These are phyloP conservation scores for Yamadazyma triangularis DNA, from an alignment of 1,139 yeast species.

Conservation along the genomic window DNA sequence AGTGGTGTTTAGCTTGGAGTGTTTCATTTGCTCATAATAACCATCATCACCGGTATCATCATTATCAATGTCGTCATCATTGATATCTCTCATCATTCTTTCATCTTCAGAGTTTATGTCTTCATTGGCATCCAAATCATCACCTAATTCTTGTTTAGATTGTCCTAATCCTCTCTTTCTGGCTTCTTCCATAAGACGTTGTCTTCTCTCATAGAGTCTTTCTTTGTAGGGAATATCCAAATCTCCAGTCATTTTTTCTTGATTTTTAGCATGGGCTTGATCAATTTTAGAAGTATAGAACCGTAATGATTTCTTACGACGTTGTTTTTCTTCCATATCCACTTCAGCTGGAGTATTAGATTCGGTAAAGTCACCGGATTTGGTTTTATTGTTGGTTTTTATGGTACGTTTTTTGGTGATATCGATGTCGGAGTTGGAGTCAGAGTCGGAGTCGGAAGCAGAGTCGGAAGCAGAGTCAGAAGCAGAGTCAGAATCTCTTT, in stretches of 20 bases:
- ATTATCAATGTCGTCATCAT: too few relatives aligned
- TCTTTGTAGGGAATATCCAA: slow-evolving; percentile 91
- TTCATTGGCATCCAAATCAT: slow-evolving; percentile 45
- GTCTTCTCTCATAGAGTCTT: slow-evolving; percentile 83
- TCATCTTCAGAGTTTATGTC: slow-evolving; percentile 49
- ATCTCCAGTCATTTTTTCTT: slow-evolving; percentile 70
- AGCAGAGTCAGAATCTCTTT: slow-evolving; percentile 34
- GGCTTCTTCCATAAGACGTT: slow-evolving; percentile 82
- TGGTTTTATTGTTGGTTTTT: slow-evolving; percentile 23
- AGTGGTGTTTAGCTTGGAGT: slow-evolving; percentile 44
- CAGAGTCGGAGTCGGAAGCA: too few relatives aligned
- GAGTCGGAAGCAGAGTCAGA: too few relatives aligned
- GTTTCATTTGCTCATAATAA: slow-evolving; percentile 50
- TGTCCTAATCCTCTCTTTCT: slow-evolving; percentile 67
- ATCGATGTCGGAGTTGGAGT: slow-evolving; percentile 36
- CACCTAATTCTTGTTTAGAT: slow-evolving; percentile 47
- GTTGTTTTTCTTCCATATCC: slow-evolving; percentile 81
- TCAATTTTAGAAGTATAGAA: slow-evolving; percentile 97
- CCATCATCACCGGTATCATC: too few relatives aligned
- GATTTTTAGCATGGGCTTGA: slow-evolving; percentile 57
- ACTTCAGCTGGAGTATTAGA: slow-evolving; percentile 58
- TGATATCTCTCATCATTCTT: slow-evolving; percentile 31
- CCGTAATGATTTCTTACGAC: slow-evolving; percentile 79
- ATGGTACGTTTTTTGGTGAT: slow-evolving; percentile 45
- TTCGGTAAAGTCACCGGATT: slow-evolving; percentile 67